Evolutionary conservation across 225 moss, liverwort and hornwort genomes (phyloP).

Genomic region (Takakia lepidozioides): DNA sequence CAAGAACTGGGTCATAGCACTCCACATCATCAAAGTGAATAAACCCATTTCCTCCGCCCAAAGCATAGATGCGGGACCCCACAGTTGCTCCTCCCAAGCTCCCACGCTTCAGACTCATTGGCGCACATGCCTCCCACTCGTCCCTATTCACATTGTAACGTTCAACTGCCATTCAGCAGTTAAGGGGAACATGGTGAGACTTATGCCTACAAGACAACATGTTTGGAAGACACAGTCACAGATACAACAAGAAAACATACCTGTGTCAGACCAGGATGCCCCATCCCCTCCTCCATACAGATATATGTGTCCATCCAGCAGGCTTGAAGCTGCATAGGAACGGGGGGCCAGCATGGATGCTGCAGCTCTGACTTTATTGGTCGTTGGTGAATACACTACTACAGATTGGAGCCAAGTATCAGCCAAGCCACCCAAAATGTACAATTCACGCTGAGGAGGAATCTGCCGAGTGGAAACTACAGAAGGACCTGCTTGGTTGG

Average conservation of each 20-base stretch:
- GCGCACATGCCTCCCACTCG: conserved; percentile 58
- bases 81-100: conserved; percentile 77
- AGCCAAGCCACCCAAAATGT: conserved; percentile 76
- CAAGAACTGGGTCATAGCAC: conserved; percentile 71
- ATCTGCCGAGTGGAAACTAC: conserved; percentile 2
- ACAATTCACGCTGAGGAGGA: conserved; percentile 41
- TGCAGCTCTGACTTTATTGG: conserved; percentile 41
- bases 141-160: conserved; percentile 46
- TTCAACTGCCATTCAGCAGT: conserved; percentile 48
- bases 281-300: conserved; percentile 96
- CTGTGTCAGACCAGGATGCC: conserved; percentile 73
- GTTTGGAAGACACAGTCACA: neutral
- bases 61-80: conserved; percentile 69
- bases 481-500: conserved; percentile 8
- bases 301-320: conserved; percentile 59
- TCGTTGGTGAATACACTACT: conserved; percentile 55
- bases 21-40: conserved; percentile 69
- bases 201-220: neutral
- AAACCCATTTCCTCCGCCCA: conserved; percentile 85
- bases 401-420: conserved; percentile 77
- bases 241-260: conserved; percentile 19
- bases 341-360: conserved; percentile 71
- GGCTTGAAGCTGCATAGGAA: conserved; percentile 78
- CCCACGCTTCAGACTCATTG: conserved; percentile 79
- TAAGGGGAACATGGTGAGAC: too few species aligned